These are phyloP conservation scores for Teratosphaeria pseudoeucalypti DNA, from an alignment of 2,329 filamentous ascomycete genomes.

Conservation along the genomic window DNA sequence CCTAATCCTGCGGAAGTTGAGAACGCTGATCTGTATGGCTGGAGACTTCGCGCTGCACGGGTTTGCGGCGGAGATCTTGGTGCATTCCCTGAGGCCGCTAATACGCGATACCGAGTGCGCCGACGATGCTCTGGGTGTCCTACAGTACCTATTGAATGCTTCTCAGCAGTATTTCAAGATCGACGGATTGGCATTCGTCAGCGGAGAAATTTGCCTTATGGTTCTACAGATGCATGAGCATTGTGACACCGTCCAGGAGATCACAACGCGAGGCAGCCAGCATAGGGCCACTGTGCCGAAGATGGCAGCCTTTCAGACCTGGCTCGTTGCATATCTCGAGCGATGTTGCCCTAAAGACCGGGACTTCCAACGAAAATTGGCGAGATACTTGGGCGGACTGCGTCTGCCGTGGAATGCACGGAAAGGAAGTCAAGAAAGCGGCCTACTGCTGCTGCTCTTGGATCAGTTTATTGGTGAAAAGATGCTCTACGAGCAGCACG, in stretches of 20 bases:
- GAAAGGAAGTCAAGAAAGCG: conserved; percentile 63
- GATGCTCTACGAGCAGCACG: conserved; percentile 43
- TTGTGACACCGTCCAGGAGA: conserved; percentile 4
- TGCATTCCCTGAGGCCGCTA: conserved; percentile 69
- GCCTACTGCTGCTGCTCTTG: conserved; percentile 68
- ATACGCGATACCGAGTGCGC: conserved; percentile 77
- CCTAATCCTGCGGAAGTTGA: conserved; percentile 74
- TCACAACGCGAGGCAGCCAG: conserved; percentile 75
- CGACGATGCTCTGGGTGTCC: conserved; percentile 78
- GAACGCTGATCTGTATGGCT: conserved; percentile 69
- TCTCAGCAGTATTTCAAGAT: conserved; percentile 53
- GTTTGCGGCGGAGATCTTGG: conserved; percentile 82
- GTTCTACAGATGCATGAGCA: conserved; percentile 62
- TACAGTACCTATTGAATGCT: conserved; percentile 67
- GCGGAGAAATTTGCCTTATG: conserved; percentile 69
- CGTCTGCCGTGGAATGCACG: conserved; percentile 59
- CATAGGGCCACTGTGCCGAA: conserved; percentile 67
- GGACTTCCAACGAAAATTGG: conserved; percentile 6
- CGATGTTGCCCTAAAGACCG: conserved; percentile 34
- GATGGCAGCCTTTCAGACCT: conserved; percentile 63
- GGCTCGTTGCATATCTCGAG: conserved; percentile 63
- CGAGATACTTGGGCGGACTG: conserved; percentile 36
- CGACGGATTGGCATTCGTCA: conserved; percentile 61
- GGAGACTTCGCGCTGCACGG: conserved; percentile 61
- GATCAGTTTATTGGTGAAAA: conserved; percentile 49